Evolutionary conservation across 306 rosid genomes (phyloP), one percentile per base, ranked within the genome.

Genomic region (Trifolium fragiferum): DNA sequence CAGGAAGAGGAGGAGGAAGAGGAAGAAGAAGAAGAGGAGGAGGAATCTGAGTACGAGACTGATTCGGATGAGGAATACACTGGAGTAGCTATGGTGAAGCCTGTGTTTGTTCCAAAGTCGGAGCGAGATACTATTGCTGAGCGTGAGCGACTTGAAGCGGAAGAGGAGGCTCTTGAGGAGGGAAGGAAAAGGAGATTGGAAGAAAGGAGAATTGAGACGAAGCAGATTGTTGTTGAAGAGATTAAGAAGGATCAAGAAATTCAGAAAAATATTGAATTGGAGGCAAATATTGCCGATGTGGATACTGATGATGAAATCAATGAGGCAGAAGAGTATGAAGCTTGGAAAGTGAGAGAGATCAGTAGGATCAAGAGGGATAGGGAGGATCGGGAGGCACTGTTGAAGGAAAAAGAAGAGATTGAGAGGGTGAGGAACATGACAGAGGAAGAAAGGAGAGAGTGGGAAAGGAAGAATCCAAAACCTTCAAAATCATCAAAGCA

Each of bases 391-490:
- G 97, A 91, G 61, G 95, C 95, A 33, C 80, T 88, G 88, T 61
- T 91, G 81, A 91, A 88, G 92, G 95, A 88, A 77, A 91, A 81
- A 77, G 98, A 91, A 81, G 98, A 90, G 90, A 82, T 92, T 75
- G 97, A 90, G 84, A 90, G 32, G 89, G 88, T 91, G 58, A 89
- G 97, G 81, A 94, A 90, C 78, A 94, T 94, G 98, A 90, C 97
- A 9, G 97, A 90, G 88, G 98, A 94, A 81, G 98, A 94, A 82
- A 87, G 98, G 84, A 91, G 95, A 78, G 98, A 94, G 46, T 94
- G 98, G 97, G 98, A 94, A 79, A 94, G 97, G 87, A 94, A 78
- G 89, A 92, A 94, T 84, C 96, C 96, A 0, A 94, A 87, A 82
- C 51, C 91, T 35, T 77, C 92, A 41, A 75, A 76, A 37, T 33